phyloP scores from a whole-genome alignment of 2,329 filamentous ascomycete species.

The Sporothrix mexicana region DNA sequence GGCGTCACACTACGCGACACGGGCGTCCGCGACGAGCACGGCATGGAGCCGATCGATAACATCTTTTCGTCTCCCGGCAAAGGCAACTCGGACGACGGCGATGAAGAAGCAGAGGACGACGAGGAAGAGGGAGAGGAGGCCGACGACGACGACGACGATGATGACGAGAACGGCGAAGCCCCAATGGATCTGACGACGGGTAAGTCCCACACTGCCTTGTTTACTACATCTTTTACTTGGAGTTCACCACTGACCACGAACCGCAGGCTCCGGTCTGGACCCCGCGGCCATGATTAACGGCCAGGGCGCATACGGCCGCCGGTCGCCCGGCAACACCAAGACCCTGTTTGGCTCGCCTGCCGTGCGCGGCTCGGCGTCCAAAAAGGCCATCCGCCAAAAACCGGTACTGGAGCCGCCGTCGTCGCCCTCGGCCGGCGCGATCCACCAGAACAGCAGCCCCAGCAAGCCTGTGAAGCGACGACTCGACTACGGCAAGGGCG shows the following conservation, averaged over 20 bases:
- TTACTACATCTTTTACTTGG: not conserved
- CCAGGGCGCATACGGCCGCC: slow-evolving; percentile 57
- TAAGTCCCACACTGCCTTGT: slow-evolving; percentile 34
- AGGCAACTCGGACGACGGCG: slow-evolving; percentile 41
- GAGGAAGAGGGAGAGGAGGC: slow-evolving; percentile 44
- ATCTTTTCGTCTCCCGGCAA: slow-evolving; percentile 88
- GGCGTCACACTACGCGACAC: slow-evolving; percentile 80
- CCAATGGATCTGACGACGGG: slow-evolving; percentile 59
- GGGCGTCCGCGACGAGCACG: slow-evolving; percentile 85
- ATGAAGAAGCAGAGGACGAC: slow-evolving; percentile 43
- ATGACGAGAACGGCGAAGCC: slow-evolving; percentile 43
- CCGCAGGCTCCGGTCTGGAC: slow-evolving; percentile 58
- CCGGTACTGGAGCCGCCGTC: slow-evolving; percentile 62
- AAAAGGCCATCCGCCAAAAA: slow-evolving; percentile 45
- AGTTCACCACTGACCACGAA: not conserved
- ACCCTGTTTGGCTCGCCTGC: slow-evolving; percentile 66
- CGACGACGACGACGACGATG: slow-evolving; percentile 41
- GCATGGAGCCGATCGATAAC: slow-evolving; percentile 84
- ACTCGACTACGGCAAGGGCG: slow-evolving; percentile 57
- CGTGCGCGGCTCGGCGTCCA: slow-evolving; percentile 46
- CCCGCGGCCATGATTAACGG: slow-evolving; percentile 59
- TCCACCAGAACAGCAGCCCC: slow-evolving; percentile 41
- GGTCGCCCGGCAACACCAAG: slow-evolving; percentile 63
- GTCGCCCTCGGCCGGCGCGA: slow-evolving; percentile 50
- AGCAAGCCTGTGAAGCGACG: slow-evolving; percentile 56